A percentile compares a stretch with the other conserved stretches of the same genome.
Conservation (phyloP, 169 alveolate species). For the Amoebophrya sp. region DNA sequence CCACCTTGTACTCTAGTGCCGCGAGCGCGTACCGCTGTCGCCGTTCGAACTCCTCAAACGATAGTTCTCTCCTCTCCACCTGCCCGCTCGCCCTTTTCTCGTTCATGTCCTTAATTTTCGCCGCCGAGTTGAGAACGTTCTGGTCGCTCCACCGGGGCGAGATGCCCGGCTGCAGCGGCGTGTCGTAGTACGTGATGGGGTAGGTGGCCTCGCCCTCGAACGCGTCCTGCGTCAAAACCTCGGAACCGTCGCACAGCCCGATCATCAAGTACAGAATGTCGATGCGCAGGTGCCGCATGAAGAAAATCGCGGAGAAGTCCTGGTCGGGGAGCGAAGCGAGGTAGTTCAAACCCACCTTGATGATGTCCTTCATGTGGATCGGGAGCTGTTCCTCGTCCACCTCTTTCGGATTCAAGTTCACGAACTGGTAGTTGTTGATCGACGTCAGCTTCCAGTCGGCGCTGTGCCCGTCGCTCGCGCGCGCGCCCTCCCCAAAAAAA, state of each 20-base stretch:
- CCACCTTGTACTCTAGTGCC: background rate
- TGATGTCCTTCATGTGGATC: background rate
- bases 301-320: background rate
- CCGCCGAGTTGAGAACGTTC: background rate
- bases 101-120: background rate
- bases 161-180: background rate
- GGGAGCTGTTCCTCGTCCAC: background rate
- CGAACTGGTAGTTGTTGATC: background rate
- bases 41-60: background rate
- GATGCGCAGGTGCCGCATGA: background rate
- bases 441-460: background rate
- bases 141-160: background rate
- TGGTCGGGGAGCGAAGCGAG: background rate
- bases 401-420: background rate
- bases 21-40: background rate
- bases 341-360: background rate
- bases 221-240: background rate
- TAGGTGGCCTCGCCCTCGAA: background rate
- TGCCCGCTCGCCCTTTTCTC: background rate
- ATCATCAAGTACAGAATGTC: background rate
- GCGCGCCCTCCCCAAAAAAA: background rate
- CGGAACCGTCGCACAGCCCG: background rate
- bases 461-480: background rate
- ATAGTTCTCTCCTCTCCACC: too few relatives aligned
- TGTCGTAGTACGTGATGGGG: background rate